Base-by-base conservation (phyloP, 2,329 filamentous ascomycete genomes). In the Diaporthe aspalathi region DNA sequence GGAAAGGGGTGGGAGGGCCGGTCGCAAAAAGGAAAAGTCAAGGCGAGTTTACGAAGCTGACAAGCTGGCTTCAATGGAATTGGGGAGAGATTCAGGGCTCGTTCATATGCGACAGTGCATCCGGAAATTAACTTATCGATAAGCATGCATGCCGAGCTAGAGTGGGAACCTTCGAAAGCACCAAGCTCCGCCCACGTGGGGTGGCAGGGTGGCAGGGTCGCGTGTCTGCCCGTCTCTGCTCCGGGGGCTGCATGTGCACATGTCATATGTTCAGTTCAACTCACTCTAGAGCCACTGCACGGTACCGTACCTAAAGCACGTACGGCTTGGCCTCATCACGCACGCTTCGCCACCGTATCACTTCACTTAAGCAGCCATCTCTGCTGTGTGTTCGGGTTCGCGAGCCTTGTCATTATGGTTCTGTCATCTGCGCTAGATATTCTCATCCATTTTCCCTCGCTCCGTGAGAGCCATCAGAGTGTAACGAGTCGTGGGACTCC, bases 11-110 rank as follows among this genome's bases (percentile, higher is more conserved):
- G 35, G 29, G 22, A 54, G 27, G 29, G 40, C 20, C 67, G 43
- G 22, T 27, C n/a, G 32, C 27, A 54, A 27, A 45, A 35, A 62
- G 40, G 47, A 57, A 56, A 22, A 49, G 49, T 16, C 35, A 29
- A 54, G 68, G 63, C 22, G 24, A 27, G 52, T 14, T 60, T 53
- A 12, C 35, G 67, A 74, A 74, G 62, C 68, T 75, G 74, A 76
- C 74, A 76, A 73, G 73, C 74, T 77, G 76, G 74, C 76, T 76
- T 77, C 72, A 77, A 63, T 60, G 60, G 20, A 65, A 32, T 38
- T 50, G 53, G 53, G 17, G 20, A 56, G 27, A 72, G 65, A 40
- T 57, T 62, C 50, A 60, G 63, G 63, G 69, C 53, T 63, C 60
- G n/a, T 49, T 49, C 66, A 60, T 60, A 35, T 60, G 66, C 66